phyloP scores from a whole-genome alignment of 331 rosid species.

The Ulmus americana region DNA sequence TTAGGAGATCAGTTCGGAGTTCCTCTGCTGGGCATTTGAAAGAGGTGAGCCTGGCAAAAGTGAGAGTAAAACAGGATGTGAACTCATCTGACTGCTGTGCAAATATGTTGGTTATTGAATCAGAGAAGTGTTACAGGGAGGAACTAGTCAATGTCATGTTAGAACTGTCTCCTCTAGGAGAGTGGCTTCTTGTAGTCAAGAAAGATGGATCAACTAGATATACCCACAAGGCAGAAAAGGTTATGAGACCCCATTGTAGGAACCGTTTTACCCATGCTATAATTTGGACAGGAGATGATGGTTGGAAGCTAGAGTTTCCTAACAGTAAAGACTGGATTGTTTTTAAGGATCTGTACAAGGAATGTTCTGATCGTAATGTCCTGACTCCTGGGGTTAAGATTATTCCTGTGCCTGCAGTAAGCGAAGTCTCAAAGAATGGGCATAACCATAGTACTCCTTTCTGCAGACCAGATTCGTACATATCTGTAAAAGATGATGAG shows the following conservation, averaged over 20 bases:
- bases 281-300: constrained; percentile 46
- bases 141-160: constrained; percentile 44
- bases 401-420: constrained; percentile 82
- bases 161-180: constrained; percentile 51
- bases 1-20: constrained; percentile 29
- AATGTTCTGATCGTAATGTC: constrained; percentile 56
- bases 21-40: constrained; percentile 23
- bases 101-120: constrained; percentile 51
- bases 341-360: constrained; percentile 79
- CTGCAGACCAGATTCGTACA: constrained; percentile 54
- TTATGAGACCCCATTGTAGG: constrained; percentile 46
- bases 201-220: constrained; percentile 51
- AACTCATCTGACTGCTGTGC: constrained; percentile 51
- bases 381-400: constrained; percentile 32
- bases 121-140: constrained; percentile 54
- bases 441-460: constrained; percentile 30
- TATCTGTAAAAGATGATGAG: constrained; percentile 55
- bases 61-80: constrained; percentile 18
- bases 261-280: constrained; percentile 55
- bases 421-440: constrained; percentile 50
- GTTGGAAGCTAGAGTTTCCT: constrained; percentile 78
- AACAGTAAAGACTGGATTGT: constrained; percentile 53
- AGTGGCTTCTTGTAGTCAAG: constrained; percentile 64
- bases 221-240: constrained; percentile 56
- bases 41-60: constrained; percentile 27